Base-by-base conservation (phyloP, 2,329 filamentous ascomycete species). In the Delphinella strobiligena region DNA sequence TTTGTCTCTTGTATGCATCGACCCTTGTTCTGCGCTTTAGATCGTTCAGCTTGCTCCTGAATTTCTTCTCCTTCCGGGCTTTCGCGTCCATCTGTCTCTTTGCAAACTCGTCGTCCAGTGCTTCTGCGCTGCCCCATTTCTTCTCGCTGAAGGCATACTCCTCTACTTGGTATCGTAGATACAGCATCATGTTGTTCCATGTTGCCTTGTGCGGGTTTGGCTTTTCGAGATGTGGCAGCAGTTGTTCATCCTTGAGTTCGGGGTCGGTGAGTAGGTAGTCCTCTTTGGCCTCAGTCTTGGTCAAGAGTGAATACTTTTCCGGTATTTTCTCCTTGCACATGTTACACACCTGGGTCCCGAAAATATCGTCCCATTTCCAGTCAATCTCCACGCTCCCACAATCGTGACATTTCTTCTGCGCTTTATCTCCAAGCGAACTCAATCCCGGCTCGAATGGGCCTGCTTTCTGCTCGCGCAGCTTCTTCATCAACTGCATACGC, bases 171-270 rank as follows among this genome's bases (percentile, higher is more conserved):
- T 78, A 93, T 1, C 91, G 81, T 16, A 98, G 69, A 57, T 91
- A 98, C 2, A 98, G 73, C 80, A 94, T 94, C 91, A 98, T 98
- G 66, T 93, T 86, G 60, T 95, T 87, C 85, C 87, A 98, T 43
- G 88, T 87, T 0, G 82, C 78, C 59, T 95, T 95, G 63, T 95
- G 91, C 1, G 91, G 91, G 52, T 98, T 98, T 1, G 91, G 89
- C 24, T 80, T 80, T 39, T 83, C 82, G 7, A 98, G 71, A 58
- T 93, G 88, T 0, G 89, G 89, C 0, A 98, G 69, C 1, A 98
- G 68, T 12, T 88, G 82, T 42, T 78, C 74, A 54, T 98, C 91
- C 51, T 82, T 81, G n/a, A 98, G 72, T 59, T 98, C 91, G 27
- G 88, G 84, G 54, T 96, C 89, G 2, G 91, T 98, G 32, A 98